Evolutionary conservation across 257 asterid species (phyloP), one percentile per base, ranked within the genome.

Genomic region (Nicotiana attenuata): DNA sequence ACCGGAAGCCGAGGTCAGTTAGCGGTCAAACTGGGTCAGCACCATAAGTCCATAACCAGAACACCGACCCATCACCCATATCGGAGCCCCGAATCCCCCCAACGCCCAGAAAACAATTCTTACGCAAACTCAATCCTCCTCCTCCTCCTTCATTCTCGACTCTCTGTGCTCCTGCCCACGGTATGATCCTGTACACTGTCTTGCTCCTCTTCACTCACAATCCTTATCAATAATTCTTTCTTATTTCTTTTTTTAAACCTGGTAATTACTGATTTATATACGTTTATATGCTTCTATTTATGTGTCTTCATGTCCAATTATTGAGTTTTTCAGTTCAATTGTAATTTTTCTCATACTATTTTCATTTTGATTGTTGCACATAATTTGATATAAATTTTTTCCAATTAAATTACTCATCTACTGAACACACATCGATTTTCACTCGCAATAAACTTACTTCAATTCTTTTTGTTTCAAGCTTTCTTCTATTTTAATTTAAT

Each of bases 41-140:
- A 15, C 33, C 41, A 73, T 26, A 38, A 38, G 47, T 38, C 47
- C 10, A 38, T 41, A 73, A 14, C 24, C 15, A 73, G 50, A 73
- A 22, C 1, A 41, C 61, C 61, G 61, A 29, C 31, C 31, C 31
- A 29, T 29, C 28, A 73, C 78, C 41, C 61, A 47, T 47, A 10
- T 1, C 35, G 22, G 2, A 73, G 61, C 10, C 41, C 61, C 79
- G 41, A 22, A 3, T 45, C 1, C 9, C 4, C 14, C 65, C 47
- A 41, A 82, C 55, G 68, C 8, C 52, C 78, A 67, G 13, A 77
- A 75, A 65, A 16, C 41, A 69, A 10, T 31, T 22, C n/a, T 45
- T 53, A 82, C 61, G 82, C 85, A 47, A 82, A 77, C 59, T 24
- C 76, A 79, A 77, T 82, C 82, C 31, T 19, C 41, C 20, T 50